Evolutionary conservation across 768 basidiomycete genomes (phyloP).

Genomic region (Rhodotorula babjevae): DNA sequence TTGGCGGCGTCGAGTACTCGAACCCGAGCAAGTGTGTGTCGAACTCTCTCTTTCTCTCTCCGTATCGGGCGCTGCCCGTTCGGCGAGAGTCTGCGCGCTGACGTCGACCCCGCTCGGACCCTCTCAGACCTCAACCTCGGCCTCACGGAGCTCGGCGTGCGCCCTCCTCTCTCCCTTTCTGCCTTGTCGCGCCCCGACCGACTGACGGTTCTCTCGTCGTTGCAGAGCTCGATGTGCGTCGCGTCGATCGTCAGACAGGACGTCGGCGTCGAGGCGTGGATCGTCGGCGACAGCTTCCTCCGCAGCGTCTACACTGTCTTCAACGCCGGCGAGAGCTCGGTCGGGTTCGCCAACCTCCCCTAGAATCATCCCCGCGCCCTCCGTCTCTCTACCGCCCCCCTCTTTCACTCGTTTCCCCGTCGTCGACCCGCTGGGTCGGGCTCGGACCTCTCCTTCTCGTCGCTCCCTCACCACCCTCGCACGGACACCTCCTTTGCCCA

Average conservation of each 20-base stretch:
- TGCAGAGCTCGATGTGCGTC: slow-evolving; percentile 25
- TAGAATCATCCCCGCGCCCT: not conserved
- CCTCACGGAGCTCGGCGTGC: slow-evolving; percentile 7
- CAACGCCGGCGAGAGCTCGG: slow-evolving; percentile 27
- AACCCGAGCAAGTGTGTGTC: slow-evolving; percentile 7
- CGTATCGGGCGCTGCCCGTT: no score
- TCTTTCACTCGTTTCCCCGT: not conserved
- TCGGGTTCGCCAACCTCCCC: slow-evolving; percentile 36
- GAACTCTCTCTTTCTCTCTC: slow-evolving; percentile 1
- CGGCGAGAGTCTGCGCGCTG: no score
- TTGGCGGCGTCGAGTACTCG: slow-evolving; percentile 4
- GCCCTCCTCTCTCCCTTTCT: no score
- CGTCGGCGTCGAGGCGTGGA: slow-evolving; percentile 35
- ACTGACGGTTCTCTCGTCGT: no score
- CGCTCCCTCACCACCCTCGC: not conserved
- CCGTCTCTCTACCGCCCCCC: not conserved
- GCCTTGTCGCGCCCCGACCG: not conserved
- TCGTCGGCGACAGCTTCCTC: slow-evolving; percentile 39
- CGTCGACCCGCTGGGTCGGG: not conserved
- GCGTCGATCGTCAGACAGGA: slow-evolving; percentile 35
- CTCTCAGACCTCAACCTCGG: slow-evolving; percentile 53
- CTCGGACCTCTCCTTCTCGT: not conserved
- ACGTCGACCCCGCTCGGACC: no score
- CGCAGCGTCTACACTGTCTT: slow-evolving; percentile 37
- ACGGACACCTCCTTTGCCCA: no score